phyloP scores from a whole-genome alignment of 169 alveolate species.

The Plasmodium reichenowi region DNA sequence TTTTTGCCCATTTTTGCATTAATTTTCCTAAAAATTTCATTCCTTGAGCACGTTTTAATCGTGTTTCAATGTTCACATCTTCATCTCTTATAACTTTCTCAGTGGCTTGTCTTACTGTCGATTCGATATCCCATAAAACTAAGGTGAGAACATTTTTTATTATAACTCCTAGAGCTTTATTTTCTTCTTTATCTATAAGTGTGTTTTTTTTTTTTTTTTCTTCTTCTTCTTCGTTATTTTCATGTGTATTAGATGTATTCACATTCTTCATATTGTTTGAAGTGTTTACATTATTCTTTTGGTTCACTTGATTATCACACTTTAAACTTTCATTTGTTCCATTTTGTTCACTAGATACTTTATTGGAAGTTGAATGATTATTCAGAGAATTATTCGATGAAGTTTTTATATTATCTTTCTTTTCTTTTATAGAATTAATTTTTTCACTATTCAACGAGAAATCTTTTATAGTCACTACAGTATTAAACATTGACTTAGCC shows the following conservation, averaged over 20 bases:
- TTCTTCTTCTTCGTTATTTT: slow-evolving; percentile 40
- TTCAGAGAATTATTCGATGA: neutral
- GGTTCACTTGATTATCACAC: neutral
- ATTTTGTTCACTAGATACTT: neutral
- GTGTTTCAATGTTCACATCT: slow-evolving; percentile 63
- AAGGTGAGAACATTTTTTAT: slow-evolving; percentile 76
- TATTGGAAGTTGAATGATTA: neutral
- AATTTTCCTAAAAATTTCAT: slow-evolving; percentile 76
- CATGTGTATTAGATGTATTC: neutral
- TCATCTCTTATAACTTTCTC: slow-evolving; percentile 82
- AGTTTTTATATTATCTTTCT: neutral
- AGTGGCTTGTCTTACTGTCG: slow-evolving; percentile 81
- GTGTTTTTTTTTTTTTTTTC: slow-evolving; percentile 66
- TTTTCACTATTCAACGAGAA: slow-evolving; percentile 15
- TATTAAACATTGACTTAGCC: slow-evolving; percentile 31
- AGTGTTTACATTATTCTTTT: neutral
- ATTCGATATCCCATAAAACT: slow-evolving; percentile 85
- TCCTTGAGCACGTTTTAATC: slow-evolving; percentile 81
- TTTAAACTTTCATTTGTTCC: neutral
- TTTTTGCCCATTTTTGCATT: slow-evolving; percentile 79
- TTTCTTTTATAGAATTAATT: neutral
- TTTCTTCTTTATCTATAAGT: slow-evolving; percentile 51
- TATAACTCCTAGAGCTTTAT: slow-evolving; percentile 36
- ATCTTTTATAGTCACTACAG: slow-evolving; percentile 31
- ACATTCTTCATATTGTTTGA: neutral